Percentiles rank a stretch among this genome's conserved stretches.
These are phyloP conservation scores for Sherardia arvensis DNA, from an alignment of 257 asterid species.

Conservation along the genomic window DNA sequence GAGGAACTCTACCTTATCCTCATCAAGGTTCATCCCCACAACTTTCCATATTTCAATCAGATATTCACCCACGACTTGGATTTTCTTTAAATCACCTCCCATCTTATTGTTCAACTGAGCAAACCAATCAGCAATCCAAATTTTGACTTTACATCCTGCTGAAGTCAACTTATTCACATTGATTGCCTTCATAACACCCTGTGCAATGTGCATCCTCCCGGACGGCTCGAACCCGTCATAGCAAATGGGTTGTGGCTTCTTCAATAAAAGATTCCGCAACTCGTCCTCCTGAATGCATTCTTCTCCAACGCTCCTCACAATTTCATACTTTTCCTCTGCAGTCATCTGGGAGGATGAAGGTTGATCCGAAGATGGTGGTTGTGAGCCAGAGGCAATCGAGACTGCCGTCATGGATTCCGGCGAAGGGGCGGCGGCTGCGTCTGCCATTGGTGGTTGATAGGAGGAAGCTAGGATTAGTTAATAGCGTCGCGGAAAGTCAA, in stretches of 20 bases:
- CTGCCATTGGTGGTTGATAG: no score
- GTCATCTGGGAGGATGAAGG: slow-evolving; percentile 21
- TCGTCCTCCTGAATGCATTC: slow-evolving; percentile 92
- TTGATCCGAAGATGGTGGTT: background rate
- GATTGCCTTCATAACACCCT: no score
- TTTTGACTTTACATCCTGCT: slow-evolving; percentile 86
- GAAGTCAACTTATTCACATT: slow-evolving; percentile 70
- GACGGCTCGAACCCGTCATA: slow-evolving; percentile 96
- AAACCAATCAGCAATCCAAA: slow-evolving; percentile 96
- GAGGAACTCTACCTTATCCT: slow-evolving; percentile 76
- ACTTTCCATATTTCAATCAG: no score
- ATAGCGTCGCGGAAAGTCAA: no score
- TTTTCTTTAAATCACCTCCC: no score
- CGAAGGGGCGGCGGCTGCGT: slow-evolving; percentile 1
- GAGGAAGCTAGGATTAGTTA: no score
- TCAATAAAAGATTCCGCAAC: slow-evolving; percentile 48
- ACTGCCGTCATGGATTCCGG: slow-evolving; percentile 12
- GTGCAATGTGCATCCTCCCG: slow-evolving; percentile 96
- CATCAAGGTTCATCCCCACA: no score
- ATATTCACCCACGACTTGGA: no score
- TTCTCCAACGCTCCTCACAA: slow-evolving; percentile 73
- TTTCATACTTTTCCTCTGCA: slow-evolving; percentile 47
- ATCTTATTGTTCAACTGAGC: slow-evolving; percentile 81
- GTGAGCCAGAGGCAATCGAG: slow-evolving; percentile 1
- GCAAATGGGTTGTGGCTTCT: slow-evolving; percentile 60